These are phyloP conservation scores for Cudoniella acicularis DNA, from an alignment of 495 filamentous ascomycete species.

Conservation along the genomic window DNA sequence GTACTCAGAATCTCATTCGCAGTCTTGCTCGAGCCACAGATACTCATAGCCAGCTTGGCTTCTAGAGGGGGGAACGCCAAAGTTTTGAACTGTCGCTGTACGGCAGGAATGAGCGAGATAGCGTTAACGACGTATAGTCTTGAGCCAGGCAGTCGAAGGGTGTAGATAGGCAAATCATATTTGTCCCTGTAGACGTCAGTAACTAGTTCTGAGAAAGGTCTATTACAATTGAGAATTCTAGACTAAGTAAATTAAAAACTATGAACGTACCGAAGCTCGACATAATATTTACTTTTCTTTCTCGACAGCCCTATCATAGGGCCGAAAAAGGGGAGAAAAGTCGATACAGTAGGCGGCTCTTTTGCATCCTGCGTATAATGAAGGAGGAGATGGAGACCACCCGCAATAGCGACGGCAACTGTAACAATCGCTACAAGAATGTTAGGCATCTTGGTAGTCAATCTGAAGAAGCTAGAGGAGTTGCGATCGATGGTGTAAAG, in stretches of 20 bases:
- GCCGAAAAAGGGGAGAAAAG: not conserved
- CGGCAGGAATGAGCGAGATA: slow-evolving; percentile 10
- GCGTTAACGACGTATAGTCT: slow-evolving; percentile 26
- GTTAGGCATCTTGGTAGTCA: not conserved
- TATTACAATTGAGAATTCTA: too few relatives aligned
- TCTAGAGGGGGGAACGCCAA: slow-evolving; percentile 18
- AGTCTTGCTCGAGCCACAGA: not conserved
- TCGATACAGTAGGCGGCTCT: not conserved
- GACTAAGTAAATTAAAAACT: not conserved
- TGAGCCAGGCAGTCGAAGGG: slow-evolving; percentile 6
- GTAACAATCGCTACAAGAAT: not conserved
- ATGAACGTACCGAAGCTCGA: not conserved
- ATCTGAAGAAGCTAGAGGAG: too few relatives aligned
- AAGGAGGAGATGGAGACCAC: not conserved
- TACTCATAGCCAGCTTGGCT: not conserved
- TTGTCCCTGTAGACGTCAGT: not conserved
- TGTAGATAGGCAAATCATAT: slow-evolving; percentile 2
- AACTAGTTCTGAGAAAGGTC: too few relatives aligned
- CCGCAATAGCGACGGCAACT: not conserved
- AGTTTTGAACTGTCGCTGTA: slow-evolving; percentile 22
- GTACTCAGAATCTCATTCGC: not conserved
- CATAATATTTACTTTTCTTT: not conserved
- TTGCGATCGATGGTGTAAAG: too few relatives aligned
- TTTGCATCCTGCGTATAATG: not conserved
- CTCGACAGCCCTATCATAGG: not conserved